phyloP scores from a whole-genome alignment of 768 basidiomycete species.

The Lentinula boryana region DNA sequence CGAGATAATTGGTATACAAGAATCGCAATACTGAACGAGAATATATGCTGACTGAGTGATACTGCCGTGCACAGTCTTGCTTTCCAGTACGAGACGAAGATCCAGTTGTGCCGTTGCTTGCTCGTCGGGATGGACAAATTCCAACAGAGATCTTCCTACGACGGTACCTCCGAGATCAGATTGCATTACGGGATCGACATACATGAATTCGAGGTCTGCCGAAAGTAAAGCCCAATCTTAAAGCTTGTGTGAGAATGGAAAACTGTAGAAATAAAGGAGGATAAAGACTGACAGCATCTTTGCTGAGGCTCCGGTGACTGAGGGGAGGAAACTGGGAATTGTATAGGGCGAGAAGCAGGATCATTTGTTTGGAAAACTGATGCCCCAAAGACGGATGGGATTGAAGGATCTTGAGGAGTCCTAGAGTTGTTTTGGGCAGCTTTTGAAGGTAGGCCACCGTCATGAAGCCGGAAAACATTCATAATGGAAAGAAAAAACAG shows the following conservation, averaged over 20 bases:
- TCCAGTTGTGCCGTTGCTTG: conserved; percentile 69
- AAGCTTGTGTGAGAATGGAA: neutral
- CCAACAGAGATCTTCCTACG: conserved; percentile 64
- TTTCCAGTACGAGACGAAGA: conserved; percentile 66
- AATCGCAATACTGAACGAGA: conserved; percentile 11
- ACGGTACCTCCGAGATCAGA: conserved; percentile 64
- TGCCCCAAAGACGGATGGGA: neutral
- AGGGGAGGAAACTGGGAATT: neutral
- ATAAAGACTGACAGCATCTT: conserved; percentile 2
- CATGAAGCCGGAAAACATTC: neutral
- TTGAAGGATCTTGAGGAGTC: neutral
- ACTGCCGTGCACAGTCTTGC: conserved; percentile 74
- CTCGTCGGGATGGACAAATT: conserved; percentile 84
- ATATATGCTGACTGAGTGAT: conserved; percentile 56
- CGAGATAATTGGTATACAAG: conserved; percentile 9
- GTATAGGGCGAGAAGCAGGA: neutral
- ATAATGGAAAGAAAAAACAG: neutral
- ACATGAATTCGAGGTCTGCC: conserved; percentile 71
- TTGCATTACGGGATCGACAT: conserved; percentile 76
- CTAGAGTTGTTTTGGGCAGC: neutral
- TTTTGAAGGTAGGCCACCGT: neutral
- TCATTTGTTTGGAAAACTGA: neutral
- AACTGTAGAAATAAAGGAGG: neutral
- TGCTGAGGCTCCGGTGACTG: neutral
- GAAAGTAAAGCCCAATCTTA: conserved; percentile 71